These are phyloP conservation scores for Coemansia guatemalensis DNA, from an alignment of 192 early-diverging fungal genomes.

Conservation along the genomic window DNA sequence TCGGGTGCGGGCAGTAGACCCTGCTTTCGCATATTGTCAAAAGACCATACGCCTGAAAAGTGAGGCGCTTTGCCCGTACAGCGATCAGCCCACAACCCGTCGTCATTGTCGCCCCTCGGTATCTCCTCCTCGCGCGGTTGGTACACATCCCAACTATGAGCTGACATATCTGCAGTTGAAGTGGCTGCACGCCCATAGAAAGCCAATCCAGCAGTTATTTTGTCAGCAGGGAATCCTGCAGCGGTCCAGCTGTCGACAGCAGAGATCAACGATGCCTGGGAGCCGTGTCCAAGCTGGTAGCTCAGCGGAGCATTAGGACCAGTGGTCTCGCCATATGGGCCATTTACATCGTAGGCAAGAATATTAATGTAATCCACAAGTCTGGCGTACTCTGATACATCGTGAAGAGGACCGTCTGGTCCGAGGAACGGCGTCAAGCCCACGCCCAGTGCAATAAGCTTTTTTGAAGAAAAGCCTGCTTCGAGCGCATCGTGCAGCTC, in stretches of 20 bases:
- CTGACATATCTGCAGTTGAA: constrained; percentile 28
- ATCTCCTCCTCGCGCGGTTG: constrained; percentile 33
- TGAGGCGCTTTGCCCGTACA: constrained; percentile 23
- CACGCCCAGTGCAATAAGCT: constrained; percentile 63
- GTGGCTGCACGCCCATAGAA: constrained; percentile 60
- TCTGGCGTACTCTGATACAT: constrained; percentile 61
- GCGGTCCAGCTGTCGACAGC: constrained; percentile 57
- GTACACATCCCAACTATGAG: constrained; percentile 32
- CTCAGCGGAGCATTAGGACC: constrained; percentile 65
- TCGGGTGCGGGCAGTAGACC: constrained; percentile 40
- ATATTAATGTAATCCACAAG: constrained; percentile 67
- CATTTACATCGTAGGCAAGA: constrained; percentile 66
- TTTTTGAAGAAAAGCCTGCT: constrained; percentile 27
- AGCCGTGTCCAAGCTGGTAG: constrained; percentile 22
- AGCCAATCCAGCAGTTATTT: constrained; percentile 60
- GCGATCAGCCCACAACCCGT: constrained; percentile 42
- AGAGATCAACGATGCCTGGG: constrained; percentile 41
- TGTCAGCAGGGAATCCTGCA: constrained; percentile 58
- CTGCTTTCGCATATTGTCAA: constrained; percentile 54
- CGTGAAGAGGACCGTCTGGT: constrained; percentile 50
- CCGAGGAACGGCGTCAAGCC: constrained; percentile 60
- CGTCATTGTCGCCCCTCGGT: constrained; percentile 56
- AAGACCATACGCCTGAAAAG: constrained; percentile 62
- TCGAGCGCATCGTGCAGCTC: constrained; percentile 60
- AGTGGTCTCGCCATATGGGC: constrained; percentile 52